A percentile compares a stretch with the other conserved stretches of the same genome.
Evolutionary conservation across 805 yeast species (phyloP).

Genomic region (Candida tibetensis): DNA sequence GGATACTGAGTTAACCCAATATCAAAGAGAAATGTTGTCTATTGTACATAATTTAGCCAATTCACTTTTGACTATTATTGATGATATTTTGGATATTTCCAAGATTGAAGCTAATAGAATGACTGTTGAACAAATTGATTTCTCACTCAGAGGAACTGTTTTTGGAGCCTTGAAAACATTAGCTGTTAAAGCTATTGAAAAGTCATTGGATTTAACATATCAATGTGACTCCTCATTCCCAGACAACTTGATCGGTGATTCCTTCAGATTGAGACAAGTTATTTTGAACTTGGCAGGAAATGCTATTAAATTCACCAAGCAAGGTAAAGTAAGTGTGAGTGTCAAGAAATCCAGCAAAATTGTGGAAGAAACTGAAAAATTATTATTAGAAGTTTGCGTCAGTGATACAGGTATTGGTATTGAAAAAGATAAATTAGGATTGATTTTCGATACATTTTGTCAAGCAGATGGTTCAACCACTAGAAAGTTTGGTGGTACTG

Average conservation of each 20-base stretch:
- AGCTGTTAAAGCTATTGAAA: conserved; percentile 87
- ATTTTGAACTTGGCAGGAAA: conserved; percentile 84
- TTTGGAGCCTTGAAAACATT: conserved; percentile 87
- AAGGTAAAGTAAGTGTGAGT: conserved; percentile 76
- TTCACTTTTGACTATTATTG: conserved; percentile 80
- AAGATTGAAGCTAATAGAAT: conserved; percentile 91
- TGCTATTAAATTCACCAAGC: conserved; percentile 82
- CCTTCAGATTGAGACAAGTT: conserved; percentile 84
- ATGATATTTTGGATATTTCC: conserved; percentile 87
- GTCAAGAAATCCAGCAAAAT: conserved; percentile 52
- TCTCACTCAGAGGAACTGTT: conserved; percentile 80
- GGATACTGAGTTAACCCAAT: conserved; percentile 86
- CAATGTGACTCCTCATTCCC: conserved; percentile 86
- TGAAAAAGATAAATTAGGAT: conserved; percentile 76
- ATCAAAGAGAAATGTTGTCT: conserved; percentile 87
- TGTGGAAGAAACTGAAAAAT: conserved; percentile 37
- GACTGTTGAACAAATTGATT: conserved; percentile 89
- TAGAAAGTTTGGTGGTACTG: conserved; percentile 91
- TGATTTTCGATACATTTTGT: conserved; percentile 86
- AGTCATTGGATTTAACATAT: conserved; percentile 74
- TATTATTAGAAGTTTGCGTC: conserved; percentile 75
- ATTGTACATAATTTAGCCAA: conserved; percentile 87
- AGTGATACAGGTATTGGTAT: conserved; percentile 91
- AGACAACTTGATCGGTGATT: conserved; percentile 82
- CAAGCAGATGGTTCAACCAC: conserved; percentile 95